Conservation (phyloP, 129 eudicot genomes). For the Rutidosis leptorrhynchoides region DNA sequence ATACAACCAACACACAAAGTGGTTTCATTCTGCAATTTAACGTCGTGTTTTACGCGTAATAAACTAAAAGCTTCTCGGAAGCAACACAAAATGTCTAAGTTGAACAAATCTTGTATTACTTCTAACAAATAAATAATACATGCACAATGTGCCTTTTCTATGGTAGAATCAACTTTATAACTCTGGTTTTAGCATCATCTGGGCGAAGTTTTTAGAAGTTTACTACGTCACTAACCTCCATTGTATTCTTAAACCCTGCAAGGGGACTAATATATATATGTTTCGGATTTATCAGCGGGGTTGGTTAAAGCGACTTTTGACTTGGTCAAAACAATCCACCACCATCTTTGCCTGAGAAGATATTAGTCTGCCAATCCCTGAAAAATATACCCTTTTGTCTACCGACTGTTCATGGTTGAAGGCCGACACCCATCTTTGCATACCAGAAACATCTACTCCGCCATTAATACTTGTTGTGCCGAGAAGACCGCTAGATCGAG, state of each 20-base stretch:
- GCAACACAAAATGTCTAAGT: conserved; percentile 12
- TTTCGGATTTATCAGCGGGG: conserved; percentile 40
- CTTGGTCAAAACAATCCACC: conserved; percentile 37
- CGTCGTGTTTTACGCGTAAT: neutral
- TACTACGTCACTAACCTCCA: neutral
- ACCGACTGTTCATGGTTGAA: conserved; percentile 39
- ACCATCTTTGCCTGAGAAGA: conserved; percentile 44
- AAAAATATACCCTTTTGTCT: conserved; percentile 38
- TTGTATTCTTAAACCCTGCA: neutral
- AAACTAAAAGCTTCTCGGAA: neutral
- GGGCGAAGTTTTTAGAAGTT: conserved; percentile 6
- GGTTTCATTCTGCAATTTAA: neutral
- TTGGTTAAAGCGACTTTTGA: conserved; percentile 23
- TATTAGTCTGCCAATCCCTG: conserved; percentile 39
- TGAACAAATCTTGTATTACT: neutral
- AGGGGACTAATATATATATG: neutral
- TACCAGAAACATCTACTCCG: conserved; percentile 28
- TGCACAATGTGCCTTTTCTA: neutral
- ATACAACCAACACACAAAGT: neutral
- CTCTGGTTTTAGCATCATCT: conserved; percentile 12
- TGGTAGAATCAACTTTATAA: neutral
- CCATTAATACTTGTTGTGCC: conserved; percentile 33
- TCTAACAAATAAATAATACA: neutral
- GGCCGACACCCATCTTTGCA: conserved; percentile 44
- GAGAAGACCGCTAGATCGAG: conserved; percentile 41